Base-by-base conservation (phyloP, 2,329 filamentous ascomycete genomes). In the Bipolaris oryzae region DNA sequence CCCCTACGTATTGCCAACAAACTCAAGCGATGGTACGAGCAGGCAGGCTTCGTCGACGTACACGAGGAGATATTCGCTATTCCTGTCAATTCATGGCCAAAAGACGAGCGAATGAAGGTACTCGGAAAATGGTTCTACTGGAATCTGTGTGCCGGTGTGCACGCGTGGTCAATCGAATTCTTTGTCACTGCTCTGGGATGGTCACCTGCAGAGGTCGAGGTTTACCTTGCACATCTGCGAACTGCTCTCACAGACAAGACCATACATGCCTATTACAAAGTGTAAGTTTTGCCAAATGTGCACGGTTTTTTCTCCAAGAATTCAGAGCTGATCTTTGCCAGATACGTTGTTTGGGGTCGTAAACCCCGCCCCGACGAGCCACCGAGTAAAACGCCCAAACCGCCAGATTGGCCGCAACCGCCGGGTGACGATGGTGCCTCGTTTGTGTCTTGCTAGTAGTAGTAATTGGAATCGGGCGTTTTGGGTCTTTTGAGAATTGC, bases 41-140 rank as follows among this genome's bases (percentile, higher is more conserved):
- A 82, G 25, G 80, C 83, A 1, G 86, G 86, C 0, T 87, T 86
- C 55, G 78, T 82, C 2, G 82, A 87, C 52, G 79, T 88, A 10
- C 75, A 82, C 44, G 80, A 84, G 60, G 77, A 78, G 33, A 68
- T 82, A 13, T 79, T 77, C 61, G 85, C 84, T 69, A 76, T 87
- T 6, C 82, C 83, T 0, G 74, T 80, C 28, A 83, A 83, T 48
- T 70, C 77, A 2, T 85, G 83, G 83, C 79, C 81, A 0, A 75
- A 73, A 45, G 81, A 84, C 53, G 74, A 76, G 9, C 74, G 77
- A 13, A 66, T 80, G 34, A 82, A 79, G 54, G 68, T 78, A 43
- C 73, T 84, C 15, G 83, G 83, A n/a, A 71, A 74, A 7, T 84
- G 79, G 74, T 81, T 75, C 61, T 75, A 80, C 57, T 72, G 69